Conservation (phyloP, 768 basidiomycete genomes). For the Hemileccinum impolitum region DNA sequence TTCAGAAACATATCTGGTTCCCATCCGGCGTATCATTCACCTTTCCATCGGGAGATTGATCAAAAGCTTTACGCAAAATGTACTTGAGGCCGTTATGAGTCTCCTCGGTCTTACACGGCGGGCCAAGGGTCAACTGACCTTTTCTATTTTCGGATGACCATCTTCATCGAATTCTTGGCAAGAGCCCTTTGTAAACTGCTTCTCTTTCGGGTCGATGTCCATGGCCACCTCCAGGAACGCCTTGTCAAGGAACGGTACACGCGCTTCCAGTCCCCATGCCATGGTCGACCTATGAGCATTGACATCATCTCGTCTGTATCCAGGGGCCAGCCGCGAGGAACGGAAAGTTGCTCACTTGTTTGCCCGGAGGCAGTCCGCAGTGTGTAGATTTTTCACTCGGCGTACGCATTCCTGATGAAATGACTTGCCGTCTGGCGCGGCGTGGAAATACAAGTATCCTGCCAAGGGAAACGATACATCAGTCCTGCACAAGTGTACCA, state of each 20-base stretch:
- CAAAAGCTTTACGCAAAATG: slow-evolving; percentile 94
- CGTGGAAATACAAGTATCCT: slow-evolving; percentile 99
- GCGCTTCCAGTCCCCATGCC: slow-evolving; percentile 99
- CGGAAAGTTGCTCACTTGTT: slow-evolving; percentile 72
- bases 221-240: slow-evolving; percentile 91
- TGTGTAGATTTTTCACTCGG: slow-evolving; percentile 97
- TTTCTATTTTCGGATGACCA: slow-evolving; percentile 92
- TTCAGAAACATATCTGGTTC: no score
- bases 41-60: slow-evolving; percentile 77
- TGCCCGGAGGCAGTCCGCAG: slow-evolving; percentile 93
- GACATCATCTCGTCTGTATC: slow-evolving; percentile 6
- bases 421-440: slow-evolving; percentile 80
- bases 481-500: not conserved
- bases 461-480: slow-evolving; percentile 5
- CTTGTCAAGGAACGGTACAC: slow-evolving; percentile 98
- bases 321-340: not conserved
- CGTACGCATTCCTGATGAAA: slow-evolving; percentile 96
- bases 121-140: slow-evolving; percentile 46
- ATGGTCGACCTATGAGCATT: slow-evolving; percentile 85
- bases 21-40: slow-evolving; percentile 28
- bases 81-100: slow-evolving; percentile 50
- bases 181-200: slow-evolving; percentile 84
- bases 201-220: slow-evolving; percentile 83
- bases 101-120: slow-evolving; percentile 4
- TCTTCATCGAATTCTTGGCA: slow-evolving; percentile 75